Evolutionary conservation across 2,329 filamentous ascomycete genomes (phyloP).

Genomic region (Calonectria crousiana): DNA sequence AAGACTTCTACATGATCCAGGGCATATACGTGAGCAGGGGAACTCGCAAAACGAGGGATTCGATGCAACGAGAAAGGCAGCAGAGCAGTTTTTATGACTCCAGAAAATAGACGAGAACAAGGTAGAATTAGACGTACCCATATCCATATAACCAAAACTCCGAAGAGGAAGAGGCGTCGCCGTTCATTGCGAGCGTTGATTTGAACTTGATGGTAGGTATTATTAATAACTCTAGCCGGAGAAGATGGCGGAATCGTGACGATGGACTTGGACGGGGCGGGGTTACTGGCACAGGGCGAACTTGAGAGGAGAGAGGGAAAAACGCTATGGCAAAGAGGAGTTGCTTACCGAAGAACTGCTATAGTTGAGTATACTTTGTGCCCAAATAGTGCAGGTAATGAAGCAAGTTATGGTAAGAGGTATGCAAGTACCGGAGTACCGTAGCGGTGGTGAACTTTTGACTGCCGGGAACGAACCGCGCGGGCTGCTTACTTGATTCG

Average conservation of each 20-base stretch:
- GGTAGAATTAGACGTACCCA: conserved; percentile 70
- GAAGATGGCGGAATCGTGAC: conserved; percentile 5
- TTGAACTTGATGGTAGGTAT: conserved; percentile 21
- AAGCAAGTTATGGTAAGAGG: neutral
- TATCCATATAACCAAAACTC: conserved; percentile 99
- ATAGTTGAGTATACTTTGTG: too few relatives aligned
- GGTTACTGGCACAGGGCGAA: conserved; percentile 3
- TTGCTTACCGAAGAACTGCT: neutral
- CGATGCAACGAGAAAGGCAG: neutral
- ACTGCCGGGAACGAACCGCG: neutral
- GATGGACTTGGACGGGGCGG: conserved; percentile 9
- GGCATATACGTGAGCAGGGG: conserved; percentile 25
- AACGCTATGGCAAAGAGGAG: neutral
- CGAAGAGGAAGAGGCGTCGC: conserved; percentile 51
- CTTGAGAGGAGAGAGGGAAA: neutral
- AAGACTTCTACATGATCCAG: conserved; percentile 71
- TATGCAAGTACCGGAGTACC: neutral
- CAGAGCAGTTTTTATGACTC: neutral
- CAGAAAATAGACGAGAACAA: neutral
- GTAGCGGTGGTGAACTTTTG: neutral
- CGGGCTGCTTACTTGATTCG: neutral
- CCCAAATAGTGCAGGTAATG: too few relatives aligned
- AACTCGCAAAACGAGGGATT: neutral
- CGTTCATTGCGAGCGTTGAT: conserved; percentile 50
- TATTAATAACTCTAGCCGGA: conserved; percentile 29